Evolutionary conservation across 139 green algal genomes (phyloP), one percentile per base, ranked within the genome.

Genomic region (Micromonas pusilla): DNA sequence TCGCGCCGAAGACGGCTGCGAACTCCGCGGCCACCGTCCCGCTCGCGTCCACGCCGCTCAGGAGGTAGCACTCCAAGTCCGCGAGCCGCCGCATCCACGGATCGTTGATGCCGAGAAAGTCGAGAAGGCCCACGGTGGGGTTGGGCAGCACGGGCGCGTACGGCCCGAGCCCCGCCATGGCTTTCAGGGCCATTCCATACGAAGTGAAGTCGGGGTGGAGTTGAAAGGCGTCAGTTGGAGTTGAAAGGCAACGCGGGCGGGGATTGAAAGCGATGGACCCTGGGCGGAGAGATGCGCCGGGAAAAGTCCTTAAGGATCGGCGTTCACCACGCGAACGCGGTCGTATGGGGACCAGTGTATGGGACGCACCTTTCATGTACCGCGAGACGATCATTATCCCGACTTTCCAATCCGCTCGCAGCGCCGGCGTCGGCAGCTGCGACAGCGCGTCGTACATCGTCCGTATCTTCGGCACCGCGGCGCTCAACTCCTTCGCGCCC

Each of bases 51-150:
- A 86, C 73, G 45, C 85, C 82, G 39, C 70, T 87, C 60, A 93
- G 83, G 72, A 93, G 87, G 82, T 91, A 93, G 79, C 88, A 93
- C 83, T 96, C 91, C 45, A 96, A 83, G 82, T 96, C 88, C 28
- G 93, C 80, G 31, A 94, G 81, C 1, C 81, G 78, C 25, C 83
- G 52, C 62, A 93, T 79, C 82, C 88, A 91, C 25, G 81, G 81
- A 85, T 96, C 76, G 0, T 80, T 87, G 0, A 96, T 88, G 28
- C 86, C 71, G 52, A 80, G 66, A 33, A 73, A 63, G 1, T 70
- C 75, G 6, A 86, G 28, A 2, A 86, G 30, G 6, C 60, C 39
- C 0, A 65, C 75, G 53, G 80, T 82, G 25, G 81, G 81, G 25
- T 74, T 39, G 33, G 67, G 76, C 5, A 85, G 60, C 53, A 75